These are phyloP conservation scores for Collybia sordida DNA, from an alignment of 768 basidiomycete species.

Conservation along the genomic window DNA sequence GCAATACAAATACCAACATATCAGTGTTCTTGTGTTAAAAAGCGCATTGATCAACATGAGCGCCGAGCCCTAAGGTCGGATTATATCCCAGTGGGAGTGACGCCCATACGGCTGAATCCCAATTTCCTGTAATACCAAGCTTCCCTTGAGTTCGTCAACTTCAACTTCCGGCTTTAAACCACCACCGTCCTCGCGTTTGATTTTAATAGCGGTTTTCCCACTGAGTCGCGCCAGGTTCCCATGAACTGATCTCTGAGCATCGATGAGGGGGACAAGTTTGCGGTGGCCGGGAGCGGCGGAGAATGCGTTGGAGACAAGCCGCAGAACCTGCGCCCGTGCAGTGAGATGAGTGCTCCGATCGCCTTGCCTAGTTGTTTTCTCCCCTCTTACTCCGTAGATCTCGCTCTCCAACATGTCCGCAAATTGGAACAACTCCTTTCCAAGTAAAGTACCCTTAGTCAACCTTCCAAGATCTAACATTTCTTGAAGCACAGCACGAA, in stretches of 20 bases:
- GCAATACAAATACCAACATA: no score
- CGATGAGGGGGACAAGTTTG: constrained; percentile 33
- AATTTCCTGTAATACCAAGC: constrained; percentile 6
- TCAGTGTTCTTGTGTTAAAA: no score
- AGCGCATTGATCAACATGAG: no score
- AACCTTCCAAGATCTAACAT: constrained; percentile 23
- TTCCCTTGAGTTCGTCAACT: constrained; percentile 1
- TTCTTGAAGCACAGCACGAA: constrained; percentile 22
- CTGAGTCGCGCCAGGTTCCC: constrained; percentile 16
- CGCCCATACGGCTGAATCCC: no score
- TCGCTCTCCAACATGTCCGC: constrained; percentile 26
- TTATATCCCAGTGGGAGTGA: no score
- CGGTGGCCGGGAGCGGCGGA: constrained; percentile 14
- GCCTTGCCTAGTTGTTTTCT: no score
- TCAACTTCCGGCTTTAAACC: constrained; percentile 4
- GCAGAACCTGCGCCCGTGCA: constrained; percentile 8
- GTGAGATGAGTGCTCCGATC: no score
- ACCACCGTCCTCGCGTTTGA: constrained; percentile 1
- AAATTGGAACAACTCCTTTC: constrained; percentile 23
- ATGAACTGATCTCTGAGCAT: constrained; percentile 36
- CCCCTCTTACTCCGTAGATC: constrained; percentile 17
- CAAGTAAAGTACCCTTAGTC: constrained; percentile 16
- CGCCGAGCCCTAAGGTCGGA: no score
- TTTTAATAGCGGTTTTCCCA: background rate
- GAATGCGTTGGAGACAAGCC: constrained; percentile 17